Conservation (phyloP, 805 yeast genomes). For the Teunomyces barrocoloradensis region DNA sequence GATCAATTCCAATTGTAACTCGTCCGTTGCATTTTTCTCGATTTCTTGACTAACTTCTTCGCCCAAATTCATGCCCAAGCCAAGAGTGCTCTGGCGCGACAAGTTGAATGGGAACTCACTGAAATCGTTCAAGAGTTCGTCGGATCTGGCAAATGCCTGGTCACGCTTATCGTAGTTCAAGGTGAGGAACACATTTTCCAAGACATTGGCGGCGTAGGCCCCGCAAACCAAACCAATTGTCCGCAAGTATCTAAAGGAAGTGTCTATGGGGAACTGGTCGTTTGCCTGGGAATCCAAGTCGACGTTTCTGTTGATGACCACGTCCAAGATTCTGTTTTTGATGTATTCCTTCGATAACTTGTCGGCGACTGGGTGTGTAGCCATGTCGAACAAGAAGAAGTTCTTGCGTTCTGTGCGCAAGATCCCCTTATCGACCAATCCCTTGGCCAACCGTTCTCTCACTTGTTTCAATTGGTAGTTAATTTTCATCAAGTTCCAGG, state of each 20-base stretch:
- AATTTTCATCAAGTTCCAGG: conserved; percentile 95
- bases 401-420: conserved; percentile 94
- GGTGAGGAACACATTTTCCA: conserved; percentile 79
- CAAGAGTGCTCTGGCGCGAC: conserved; percentile 55
- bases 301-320: conserved; percentile 72
- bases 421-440: conserved; percentile 94
- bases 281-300: conserved; percentile 44
- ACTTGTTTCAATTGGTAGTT: conserved; percentile 96
- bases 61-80: conserved; percentile 69
- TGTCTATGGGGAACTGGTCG: conserved; percentile 64
- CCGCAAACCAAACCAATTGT: conserved; percentile 82
- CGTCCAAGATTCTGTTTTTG: conserved; percentile 63
- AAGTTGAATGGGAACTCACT: conserved; percentile 80
- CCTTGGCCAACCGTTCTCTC: conserved; percentile 93
- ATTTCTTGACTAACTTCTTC: conserved; percentile 53
- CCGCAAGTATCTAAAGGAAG: conserved; percentile 70
- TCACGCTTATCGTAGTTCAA: conserved; percentile 87
- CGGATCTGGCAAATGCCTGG: conserved; percentile 90
- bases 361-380: conserved; percentile 95
- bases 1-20: conserved; percentile 77
- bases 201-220: conserved; percentile 92
- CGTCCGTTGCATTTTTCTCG: conserved; percentile 48
- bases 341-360: conserved; percentile 79
- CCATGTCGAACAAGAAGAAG: conserved; percentile 94
- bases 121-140: conserved; percentile 78